Percentiles rank a stretch among this genome's conserved stretches.
These are phyloP conservation scores for Lichtheimia corymbifera DNA, from an alignment of 371 early-diverging fungal genomes.

Conservation along the genomic window DNA sequence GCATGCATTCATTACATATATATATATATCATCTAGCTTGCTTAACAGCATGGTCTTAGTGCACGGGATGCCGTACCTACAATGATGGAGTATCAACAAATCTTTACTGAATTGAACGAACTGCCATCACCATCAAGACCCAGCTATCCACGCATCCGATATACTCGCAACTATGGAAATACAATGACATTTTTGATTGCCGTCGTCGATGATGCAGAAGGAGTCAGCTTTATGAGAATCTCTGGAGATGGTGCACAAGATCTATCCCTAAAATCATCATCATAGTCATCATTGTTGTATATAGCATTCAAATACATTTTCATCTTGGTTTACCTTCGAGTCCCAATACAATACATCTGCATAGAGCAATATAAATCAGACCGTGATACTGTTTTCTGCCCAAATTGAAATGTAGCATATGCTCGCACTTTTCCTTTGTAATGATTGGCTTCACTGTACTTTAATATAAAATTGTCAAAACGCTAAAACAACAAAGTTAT, in stretches of 20 bases:
- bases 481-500: no score
- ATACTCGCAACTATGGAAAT: conserved; percentile 11
- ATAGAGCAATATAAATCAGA: no score
- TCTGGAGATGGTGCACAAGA: conserved; percentile 17
- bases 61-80: conserved; percentile 5
- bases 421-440: no score
- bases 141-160: neutral
- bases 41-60: neutral
- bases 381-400: no score
- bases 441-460: no score
- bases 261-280: neutral
- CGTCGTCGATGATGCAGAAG: conserved; percentile 34
- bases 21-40: neutral
- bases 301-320: no score
- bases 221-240: conserved; percentile 27
- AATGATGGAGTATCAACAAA: conserved; percentile 5
- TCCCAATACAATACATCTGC: no score
- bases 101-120: conserved; percentile 2
- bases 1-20: neutral
- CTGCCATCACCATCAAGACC: neutral
- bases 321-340: no score
- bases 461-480: no score
- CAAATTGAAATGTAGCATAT: no score
- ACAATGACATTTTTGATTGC: conserved; percentile 26
- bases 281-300: no score